Evolutionary conservation across 305 asterid species (phyloP).

Genomic region (Ajuga reptans): DNA sequence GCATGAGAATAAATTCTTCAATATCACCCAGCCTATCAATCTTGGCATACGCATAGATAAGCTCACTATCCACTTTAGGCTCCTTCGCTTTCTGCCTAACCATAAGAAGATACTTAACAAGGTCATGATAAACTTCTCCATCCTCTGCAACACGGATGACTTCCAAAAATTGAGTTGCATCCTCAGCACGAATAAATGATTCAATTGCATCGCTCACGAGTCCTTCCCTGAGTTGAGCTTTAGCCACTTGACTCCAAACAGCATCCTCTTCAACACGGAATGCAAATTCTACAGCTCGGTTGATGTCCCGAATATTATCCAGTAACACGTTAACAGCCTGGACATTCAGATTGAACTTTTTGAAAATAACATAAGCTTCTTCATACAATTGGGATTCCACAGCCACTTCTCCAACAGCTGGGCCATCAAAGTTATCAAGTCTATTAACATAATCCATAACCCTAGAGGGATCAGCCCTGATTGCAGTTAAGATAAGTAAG

Average conservation of each 20-base stretch:
- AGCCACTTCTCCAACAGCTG: conserved; percentile 98
- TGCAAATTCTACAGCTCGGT: conserved; percentile 96
- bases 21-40: conserved; percentile 88
- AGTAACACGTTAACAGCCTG: conserved; percentile 93
- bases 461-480: conserved; percentile 93
- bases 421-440: conserved; percentile 97
- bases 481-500: conserved; percentile 86
- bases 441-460: conserved; percentile 97
- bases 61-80: conserved; percentile 97
- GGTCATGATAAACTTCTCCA: conserved; percentile 79
- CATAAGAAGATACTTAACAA: conserved; percentile 93
- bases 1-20: conserved; percentile 94
- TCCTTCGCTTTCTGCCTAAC: conserved; percentile 94
- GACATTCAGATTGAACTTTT: conserved; percentile 94
- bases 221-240: conserved; percentile 96
- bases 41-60: conserved; percentile 95
- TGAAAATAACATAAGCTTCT: conserved; percentile 94
- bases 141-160: conserved; percentile 88
- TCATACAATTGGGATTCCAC: conserved; percentile 89
- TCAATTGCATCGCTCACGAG: conserved; percentile 96
- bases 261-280: conserved; percentile 98
- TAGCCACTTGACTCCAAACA: conserved; percentile 99
- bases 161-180: conserved; percentile 80
- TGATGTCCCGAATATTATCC: conserved; percentile 81
- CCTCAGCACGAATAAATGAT: conserved; percentile 95